Evolutionary conservation across 345 rosid species (phyloP).

Genomic region (Eutrema yunnanense): DNA sequence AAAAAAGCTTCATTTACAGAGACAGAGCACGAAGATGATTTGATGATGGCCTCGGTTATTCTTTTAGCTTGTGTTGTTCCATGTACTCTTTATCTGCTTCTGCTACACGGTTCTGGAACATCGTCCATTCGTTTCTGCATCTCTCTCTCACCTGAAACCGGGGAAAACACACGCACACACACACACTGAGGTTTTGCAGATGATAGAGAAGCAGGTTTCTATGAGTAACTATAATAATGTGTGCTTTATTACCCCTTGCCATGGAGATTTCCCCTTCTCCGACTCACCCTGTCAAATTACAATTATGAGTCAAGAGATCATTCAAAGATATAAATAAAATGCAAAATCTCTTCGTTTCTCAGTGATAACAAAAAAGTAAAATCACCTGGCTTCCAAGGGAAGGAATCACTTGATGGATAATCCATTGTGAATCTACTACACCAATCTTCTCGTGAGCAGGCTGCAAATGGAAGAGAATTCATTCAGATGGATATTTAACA

Average conservation of each 20-base stretch:
- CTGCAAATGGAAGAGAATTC: conserved; percentile 32
- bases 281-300: conserved; percentile 51
- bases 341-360: neutral
- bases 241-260: conserved; percentile 70
- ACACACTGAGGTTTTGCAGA: conserved; percentile 4
- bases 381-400: conserved; percentile 86
- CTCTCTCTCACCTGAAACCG: conserved; percentile 66
- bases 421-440: conserved; percentile 97
- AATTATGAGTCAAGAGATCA: neutral
- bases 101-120: conserved; percentile 65
- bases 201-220: neutral
- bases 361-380: neutral
- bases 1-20: no score
- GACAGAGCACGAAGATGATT: neutral
- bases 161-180: neutral
- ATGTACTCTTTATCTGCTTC: conserved; percentile 56
- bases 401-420: conserved; percentile 85
- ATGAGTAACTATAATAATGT: neutral
- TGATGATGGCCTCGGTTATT: neutral
- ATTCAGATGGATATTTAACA: neutral
- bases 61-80: conserved; percentile 11
- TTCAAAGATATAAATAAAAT: neutral
- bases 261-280: conserved; percentile 64
- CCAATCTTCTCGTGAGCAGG: conserved; percentile 97
- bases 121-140: conserved; percentile 76